Percentiles rank a stretch among this genome's conserved stretches.
Evolutionary conservation across 345 rosid species (phyloP).

Genomic region (Anastatica hierochuntica): DNA sequence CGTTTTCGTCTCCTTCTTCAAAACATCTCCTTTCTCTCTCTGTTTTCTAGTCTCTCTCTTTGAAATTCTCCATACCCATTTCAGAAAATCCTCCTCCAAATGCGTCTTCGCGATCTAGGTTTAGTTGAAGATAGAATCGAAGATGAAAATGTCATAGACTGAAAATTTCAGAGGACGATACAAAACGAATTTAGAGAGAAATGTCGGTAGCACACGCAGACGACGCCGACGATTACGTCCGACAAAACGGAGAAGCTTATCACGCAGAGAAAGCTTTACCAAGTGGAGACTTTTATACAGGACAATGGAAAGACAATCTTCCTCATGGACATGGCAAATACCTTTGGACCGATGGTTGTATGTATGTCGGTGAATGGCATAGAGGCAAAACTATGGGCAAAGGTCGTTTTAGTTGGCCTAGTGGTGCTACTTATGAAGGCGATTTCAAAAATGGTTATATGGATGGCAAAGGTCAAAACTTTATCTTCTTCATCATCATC

Average conservation of each 20-base stretch:
- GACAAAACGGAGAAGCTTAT: conserved; percentile 30
- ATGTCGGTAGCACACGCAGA: conserved; percentile 92
- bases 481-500: too few species aligned
- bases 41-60: not conserved
- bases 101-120: conserved; percentile 14
- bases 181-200: not conserved
- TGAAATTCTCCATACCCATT: not conserved
- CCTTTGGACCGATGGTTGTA: conserved; percentile 88
- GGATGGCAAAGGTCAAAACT: conserved; percentile 67
- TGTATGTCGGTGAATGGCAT: conserved; percentile 88
- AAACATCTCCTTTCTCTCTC: not conserved
- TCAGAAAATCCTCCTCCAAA: not conserved
- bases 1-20: too few species aligned
- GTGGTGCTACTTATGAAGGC: conserved; percentile 92
- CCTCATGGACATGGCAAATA: conserved; percentile 86
- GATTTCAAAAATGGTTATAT: conserved; percentile 79
- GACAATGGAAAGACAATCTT: conserved; percentile 52
- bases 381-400: conserved; percentile 64
- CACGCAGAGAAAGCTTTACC: conserved; percentile 50
- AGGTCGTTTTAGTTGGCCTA: conserved; percentile 88
- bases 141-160: conserved; percentile 21
- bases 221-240: conserved; percentile 58
- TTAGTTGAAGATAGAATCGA: conserved; percentile 10
- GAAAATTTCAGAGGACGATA: conserved; percentile 24
- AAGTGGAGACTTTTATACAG: conserved; percentile 81